These are phyloP conservation scores for Alternaria arbusti DNA, from an alignment of 2,329 filamentous ascomycete genomes.

Conservation along the genomic window DNA sequence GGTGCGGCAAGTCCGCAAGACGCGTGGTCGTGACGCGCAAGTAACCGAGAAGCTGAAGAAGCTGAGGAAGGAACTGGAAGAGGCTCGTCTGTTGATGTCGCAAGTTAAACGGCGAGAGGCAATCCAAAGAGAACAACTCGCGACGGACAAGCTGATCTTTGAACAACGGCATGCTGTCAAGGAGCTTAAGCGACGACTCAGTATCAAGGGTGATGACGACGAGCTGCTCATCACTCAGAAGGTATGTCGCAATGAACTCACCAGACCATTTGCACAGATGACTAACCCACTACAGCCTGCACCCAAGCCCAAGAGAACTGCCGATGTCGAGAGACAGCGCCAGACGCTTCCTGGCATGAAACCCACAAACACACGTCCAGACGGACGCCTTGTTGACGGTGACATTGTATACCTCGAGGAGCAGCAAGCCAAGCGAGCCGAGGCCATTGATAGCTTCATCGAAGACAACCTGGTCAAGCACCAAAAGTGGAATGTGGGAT, in stretches of 20 bases:
- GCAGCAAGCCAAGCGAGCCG: constrained; percentile 79
- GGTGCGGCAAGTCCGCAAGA: constrained; percentile 92
- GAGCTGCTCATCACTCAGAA: constrained; percentile 86
- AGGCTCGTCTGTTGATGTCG: constrained; percentile 79
- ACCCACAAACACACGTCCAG: constrained; percentile 61
- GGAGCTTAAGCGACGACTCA: constrained; percentile 84
- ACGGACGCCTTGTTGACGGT: constrained; percentile 73
- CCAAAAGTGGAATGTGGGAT: constrained; percentile 87
- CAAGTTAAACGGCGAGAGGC: constrained; percentile 81
- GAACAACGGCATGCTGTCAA: constrained; percentile 82
- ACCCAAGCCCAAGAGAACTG: constrained; percentile 62
- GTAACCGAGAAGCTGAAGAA: constrained; percentile 94
- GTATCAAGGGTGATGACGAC: constrained; percentile 91
- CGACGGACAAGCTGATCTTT: constrained; percentile 78
- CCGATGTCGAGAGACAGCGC: constrained; percentile 64
- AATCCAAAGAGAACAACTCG: constrained; percentile 77
- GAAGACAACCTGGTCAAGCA: constrained; percentile 88
- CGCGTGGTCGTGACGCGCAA: constrained; percentile 89
- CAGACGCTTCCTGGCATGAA: constrained; percentile 69
- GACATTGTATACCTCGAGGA: constrained; percentile 81
- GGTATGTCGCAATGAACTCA: constrained; percentile 58
- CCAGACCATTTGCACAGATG: constrained; percentile 24
- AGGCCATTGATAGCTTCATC: constrained; percentile 80
- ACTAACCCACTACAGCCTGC: constrained; percentile 40
- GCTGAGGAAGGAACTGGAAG: constrained; percentile 87